Percentiles rank a stretch among this genome's conserved stretches.
Evolutionary conservation across 2,329 filamentous ascomycete species (phyloP).

Genomic region (Fusarium denticulatum): DNA sequence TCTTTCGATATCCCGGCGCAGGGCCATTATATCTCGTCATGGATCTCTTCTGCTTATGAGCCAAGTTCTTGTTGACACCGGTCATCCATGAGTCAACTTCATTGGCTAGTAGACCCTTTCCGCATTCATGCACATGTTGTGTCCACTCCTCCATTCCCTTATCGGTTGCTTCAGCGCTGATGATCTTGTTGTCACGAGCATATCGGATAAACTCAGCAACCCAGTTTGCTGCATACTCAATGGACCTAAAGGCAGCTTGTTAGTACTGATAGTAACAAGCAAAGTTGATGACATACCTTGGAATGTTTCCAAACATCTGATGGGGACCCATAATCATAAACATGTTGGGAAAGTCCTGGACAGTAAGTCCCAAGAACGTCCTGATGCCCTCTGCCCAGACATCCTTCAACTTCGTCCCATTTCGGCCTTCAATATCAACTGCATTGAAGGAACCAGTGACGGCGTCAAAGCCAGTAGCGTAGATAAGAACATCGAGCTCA

Average conservation of each 20-base stretch:
- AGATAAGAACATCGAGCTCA: constrained; percentile 37
- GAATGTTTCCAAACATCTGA: constrained; percentile 56
- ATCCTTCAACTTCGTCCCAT: constrained; percentile 48
- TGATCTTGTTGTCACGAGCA: constrained; percentile 47
- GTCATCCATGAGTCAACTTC: constrained; percentile 63
- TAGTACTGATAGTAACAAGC: not conserved
- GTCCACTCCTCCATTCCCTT: constrained; percentile 55
- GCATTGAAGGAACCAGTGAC: constrained; percentile 46
- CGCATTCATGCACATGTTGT: constrained; percentile 58
- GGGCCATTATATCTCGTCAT: constrained; percentile 59
- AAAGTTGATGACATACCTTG: constrained; percentile 36
- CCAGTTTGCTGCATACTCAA: constrained; percentile 55
- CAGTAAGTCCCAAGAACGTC: constrained; percentile 55
- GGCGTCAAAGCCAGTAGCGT: constrained; percentile 37
- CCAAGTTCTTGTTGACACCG: constrained; percentile 62
- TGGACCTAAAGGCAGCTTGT: constrained; percentile 24
- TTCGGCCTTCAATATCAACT: constrained; percentile 58
- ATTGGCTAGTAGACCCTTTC: constrained; percentile 53
- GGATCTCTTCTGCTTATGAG: constrained; percentile 55
- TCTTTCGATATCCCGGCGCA: constrained; percentile 54
- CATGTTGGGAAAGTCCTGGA: constrained; percentile 59
- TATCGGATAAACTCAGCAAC: constrained; percentile 49
- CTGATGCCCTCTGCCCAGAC: constrained; percentile 50
- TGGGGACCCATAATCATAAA: constrained; percentile 57
- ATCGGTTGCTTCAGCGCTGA: constrained; percentile 52